These are phyloP conservation scores for Moniliella sp. DNA, from an alignment of 1,284 basidiomycete species.

Conservation along the genomic window DNA sequence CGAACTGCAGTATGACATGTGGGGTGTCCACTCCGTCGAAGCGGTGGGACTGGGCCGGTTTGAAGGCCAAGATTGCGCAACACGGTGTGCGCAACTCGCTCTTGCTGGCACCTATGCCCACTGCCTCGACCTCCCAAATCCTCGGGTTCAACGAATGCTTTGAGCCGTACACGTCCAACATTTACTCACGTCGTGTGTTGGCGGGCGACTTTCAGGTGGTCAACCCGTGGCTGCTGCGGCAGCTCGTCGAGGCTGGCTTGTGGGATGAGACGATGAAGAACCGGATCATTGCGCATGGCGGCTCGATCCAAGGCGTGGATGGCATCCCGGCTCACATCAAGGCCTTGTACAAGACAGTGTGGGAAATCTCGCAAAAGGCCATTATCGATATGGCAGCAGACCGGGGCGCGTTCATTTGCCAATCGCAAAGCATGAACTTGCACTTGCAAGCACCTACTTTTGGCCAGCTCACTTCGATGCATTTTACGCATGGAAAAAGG, in stretches of 20 bases:
- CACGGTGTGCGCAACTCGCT: constrained; percentile 80
- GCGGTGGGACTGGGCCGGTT: constrained; percentile 76
- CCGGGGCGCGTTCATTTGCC: constrained; percentile 93
- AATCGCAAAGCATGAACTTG: constrained; percentile 60
- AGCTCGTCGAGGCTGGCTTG: constrained; percentile 77
- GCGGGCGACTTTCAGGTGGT: constrained; percentile 99
- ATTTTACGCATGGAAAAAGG: constrained; percentile 99
- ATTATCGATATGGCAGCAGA: constrained; percentile 93
- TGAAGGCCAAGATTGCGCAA: constrained; percentile 72
- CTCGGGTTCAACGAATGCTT: constrained; percentile 97
- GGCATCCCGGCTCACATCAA: constrained; percentile 37
- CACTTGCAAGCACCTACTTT: constrained; percentile 74
- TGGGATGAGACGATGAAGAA: constrained; percentile 99
- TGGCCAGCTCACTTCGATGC: constrained; percentile 73
- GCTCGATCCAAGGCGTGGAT: constrained; percentile 50
- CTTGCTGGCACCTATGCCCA: constrained; percentile 91
- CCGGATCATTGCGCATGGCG: constrained; percentile 87
- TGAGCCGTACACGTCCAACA: constrained; percentile 88
- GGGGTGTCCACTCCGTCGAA: constrained; percentile 78
- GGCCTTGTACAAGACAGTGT: constrained; percentile 90
- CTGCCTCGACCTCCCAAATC: constrained; percentile 93
- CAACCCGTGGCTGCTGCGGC: constrained; percentile 88
- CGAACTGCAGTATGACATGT: constrained; percentile 78
- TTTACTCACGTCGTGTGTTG: constrained; percentile 91
- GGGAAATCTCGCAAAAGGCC: constrained; percentile 98